A percentile compares a stretch with the other conserved stretches of the same genome.
phyloP scores from a whole-genome alignment of 306 rosid genomes.

The Astragalus membranaceus region DNA sequence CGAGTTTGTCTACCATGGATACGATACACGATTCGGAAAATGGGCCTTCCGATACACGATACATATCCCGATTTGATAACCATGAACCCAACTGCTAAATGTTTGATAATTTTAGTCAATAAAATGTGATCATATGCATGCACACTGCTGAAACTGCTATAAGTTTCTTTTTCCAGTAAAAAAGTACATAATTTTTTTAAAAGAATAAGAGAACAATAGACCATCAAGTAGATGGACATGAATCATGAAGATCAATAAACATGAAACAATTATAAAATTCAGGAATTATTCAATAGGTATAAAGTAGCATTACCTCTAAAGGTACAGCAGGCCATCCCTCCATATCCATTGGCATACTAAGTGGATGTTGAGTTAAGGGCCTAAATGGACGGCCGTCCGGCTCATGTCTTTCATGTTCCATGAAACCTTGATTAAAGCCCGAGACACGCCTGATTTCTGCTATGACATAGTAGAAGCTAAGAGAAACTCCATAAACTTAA shows the following conservation, averaged over 20 bases:
- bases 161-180: not conserved
- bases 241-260: not conserved
- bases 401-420: slow-evolving; percentile 64
- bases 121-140: not conserved
- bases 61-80: no score
- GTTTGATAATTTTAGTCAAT: not conserved
- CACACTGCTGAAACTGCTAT: not conserved
- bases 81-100: not conserved
- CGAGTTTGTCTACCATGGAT: no score
- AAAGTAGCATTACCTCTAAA: slow-evolving; percentile 46
- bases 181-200: not conserved
- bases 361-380: slow-evolving; percentile 48
- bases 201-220: not conserved
- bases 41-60: no score
- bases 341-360: slow-evolving; percentile 59
- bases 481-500: no score
- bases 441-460: slow-evolving; percentile 77
- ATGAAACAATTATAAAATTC: not conserved
- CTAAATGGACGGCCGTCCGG: slow-evolving; percentile 70
- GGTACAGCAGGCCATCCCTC: slow-evolving; percentile 72
- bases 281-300: not conserved
- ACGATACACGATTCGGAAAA: no score
- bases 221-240: not conserved
- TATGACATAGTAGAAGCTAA: not conserved
- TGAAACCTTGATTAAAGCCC: slow-evolving; percentile 45